Base-by-base conservation (phyloP, 495 filamentous ascomycete genomes). In the Filosporella fistucella region DNA sequence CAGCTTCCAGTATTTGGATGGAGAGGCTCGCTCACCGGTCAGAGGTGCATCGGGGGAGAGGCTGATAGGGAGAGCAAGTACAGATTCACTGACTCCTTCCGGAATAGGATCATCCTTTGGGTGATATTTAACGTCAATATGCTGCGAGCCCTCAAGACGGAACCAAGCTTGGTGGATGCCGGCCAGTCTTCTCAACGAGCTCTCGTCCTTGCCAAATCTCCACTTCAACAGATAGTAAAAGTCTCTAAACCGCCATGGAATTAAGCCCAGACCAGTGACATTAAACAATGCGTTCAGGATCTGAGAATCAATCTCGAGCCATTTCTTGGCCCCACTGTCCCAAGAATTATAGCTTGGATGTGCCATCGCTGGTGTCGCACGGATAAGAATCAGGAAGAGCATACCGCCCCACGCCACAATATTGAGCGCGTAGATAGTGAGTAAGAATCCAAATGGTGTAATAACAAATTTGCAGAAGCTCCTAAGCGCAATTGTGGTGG, bases 361-460 rank as follows among this genome's bases (percentile, higher is more conserved):
- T 64, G 86, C 89, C 89, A 91, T 91, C 56, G 80, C 80, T 0
- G 88, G 84, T 1, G 80, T 74, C 9, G 84, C 89, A 54, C 83
- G 81, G 65, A 75, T 78, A 47, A 94, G 74, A 14, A 95, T 76
- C 14, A 95, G 71, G 70, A 95, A 91, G n/a, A 95, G 72, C 89
- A 95, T 94, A 33, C 82, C 86, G 39, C 89, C 89, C 89, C 89
- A 95, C 6, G 89, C 89, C 4, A 94, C 72, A 2, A 94, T 75
- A 45, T 86, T 88, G 24, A 93, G 76, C 12, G 81, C 80, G 68
- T 95, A 94, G 36, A 94, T 63, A 3, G 81, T 84, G 42, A 90
- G 69, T 52, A 88, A 68, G 64, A 89, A 85, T 8, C 89, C 88
- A 51, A 78, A 67, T 0, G 84, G 84, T 0, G 86, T 89, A 62